phyloP scores from a whole-genome alignment of 345 rosid genomes.

The Pistacia integerrima region DNA sequence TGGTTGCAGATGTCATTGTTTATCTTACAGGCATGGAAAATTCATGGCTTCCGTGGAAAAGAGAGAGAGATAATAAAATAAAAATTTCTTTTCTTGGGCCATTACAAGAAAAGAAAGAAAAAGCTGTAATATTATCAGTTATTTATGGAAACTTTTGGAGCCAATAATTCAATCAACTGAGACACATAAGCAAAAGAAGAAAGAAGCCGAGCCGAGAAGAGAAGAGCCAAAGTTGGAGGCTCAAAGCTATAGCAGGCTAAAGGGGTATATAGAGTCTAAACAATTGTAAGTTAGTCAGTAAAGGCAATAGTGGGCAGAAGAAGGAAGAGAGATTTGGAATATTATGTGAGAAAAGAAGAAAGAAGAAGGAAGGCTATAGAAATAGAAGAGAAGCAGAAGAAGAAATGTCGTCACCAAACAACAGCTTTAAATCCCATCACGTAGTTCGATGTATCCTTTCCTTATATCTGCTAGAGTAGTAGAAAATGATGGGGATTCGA shows the following conservation, averaged over 20 bases:
- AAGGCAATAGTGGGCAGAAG: slow-evolving; percentile 23
- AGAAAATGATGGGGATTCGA: slow-evolving; percentile 52
- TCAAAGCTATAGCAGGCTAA: slow-evolving; percentile 21
- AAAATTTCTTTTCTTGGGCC: slow-evolving; percentile 26
- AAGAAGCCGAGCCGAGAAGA: slow-evolving; percentile 39
- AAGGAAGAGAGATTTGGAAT: slow-evolving; percentile 35
- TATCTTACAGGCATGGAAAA: not conserved
- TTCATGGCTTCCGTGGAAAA: slow-evolving; percentile 1
- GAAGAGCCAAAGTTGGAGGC: slow-evolving; percentile 37
- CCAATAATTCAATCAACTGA: slow-evolving; percentile 51
- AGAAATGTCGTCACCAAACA: slow-evolving; percentile 43
- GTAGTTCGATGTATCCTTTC: slow-evolving; percentile 48
- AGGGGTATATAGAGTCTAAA: slow-evolving; percentile 10
- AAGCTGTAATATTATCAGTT: slow-evolving; percentile 28
- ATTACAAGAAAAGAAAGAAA: slow-evolving; percentile 25
- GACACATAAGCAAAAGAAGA: slow-evolving; percentile 33
- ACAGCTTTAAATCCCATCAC: slow-evolving; percentile 55
- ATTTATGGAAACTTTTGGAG: slow-evolving; percentile 42
- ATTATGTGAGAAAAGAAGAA: slow-evolving; percentile 9
- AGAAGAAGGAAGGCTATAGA: not conserved
- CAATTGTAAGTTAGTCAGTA: slow-evolving; percentile 32
- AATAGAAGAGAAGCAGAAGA: slow-evolving; percentile 28
- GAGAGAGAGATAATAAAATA: not conserved
- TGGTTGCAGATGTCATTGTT: not conserved
- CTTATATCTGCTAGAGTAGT: slow-evolving; percentile 29